Evolutionary conservation across 148 eudicot genomes (phyloP).

Genomic region (Polygonum maritimum): DNA sequence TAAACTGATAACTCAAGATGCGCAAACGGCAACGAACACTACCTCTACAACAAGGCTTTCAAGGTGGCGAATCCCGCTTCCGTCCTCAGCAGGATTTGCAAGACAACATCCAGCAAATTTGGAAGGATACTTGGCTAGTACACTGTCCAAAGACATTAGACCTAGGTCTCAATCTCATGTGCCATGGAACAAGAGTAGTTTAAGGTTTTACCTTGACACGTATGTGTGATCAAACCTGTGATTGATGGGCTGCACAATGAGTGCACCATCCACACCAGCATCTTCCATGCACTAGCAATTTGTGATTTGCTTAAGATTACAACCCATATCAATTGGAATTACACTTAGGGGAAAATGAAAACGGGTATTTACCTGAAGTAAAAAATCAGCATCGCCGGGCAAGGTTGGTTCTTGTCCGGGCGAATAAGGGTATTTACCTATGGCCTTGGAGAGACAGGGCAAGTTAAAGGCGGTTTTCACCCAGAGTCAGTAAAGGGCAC

Average conservation of each 20-base stretch:
- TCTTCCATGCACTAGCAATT: constrained; percentile 58
- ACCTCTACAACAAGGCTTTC: constrained; percentile 67
- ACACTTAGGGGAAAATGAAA: not conserved
- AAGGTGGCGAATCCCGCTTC: constrained; percentile 63
- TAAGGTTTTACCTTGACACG: constrained; percentile 59
- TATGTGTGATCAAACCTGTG: constrained; percentile 89
- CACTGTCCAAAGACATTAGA: constrained; percentile 31
- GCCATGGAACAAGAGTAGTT: not conserved
- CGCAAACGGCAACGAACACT: not conserved
- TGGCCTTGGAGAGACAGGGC: constrained; percentile 36
- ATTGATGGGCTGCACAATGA: constrained; percentile 88
- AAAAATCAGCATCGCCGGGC: constrained; percentile 62
- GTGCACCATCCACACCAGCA: constrained; percentile 82
- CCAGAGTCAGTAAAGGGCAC: not conserved
- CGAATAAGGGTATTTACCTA: constrained; percentile 69
- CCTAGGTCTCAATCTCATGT: not conserved
- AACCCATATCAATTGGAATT: too few relatives aligned
- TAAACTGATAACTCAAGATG: constrained; percentile 3
- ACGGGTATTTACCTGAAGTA: constrained; percentile 50
- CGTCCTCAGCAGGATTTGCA: constrained; percentile 92
- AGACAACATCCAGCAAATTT: constrained; percentile 91
- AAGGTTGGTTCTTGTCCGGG: constrained; percentile 83
- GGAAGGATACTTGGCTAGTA: constrained; percentile 62
- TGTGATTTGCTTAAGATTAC: not conserved
- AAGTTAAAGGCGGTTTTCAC: not conserved